Conservation (phyloP, 371 early-diverging fungal genomes). For the Amoeboradix gromovi region DNA sequence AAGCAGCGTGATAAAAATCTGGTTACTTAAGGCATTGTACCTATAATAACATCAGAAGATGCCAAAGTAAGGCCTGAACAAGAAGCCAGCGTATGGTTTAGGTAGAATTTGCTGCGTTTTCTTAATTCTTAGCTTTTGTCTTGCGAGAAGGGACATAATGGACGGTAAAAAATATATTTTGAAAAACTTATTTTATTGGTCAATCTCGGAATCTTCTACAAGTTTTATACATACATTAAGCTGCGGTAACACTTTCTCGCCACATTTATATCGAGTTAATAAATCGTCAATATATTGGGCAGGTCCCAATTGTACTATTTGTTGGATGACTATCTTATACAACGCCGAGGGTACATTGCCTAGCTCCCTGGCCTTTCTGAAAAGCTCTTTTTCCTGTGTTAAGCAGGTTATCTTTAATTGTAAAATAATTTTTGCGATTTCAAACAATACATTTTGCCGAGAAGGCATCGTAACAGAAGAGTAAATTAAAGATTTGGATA, state of each 20-base stretch:
- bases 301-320: not conserved
- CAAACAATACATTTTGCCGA: not conserved
- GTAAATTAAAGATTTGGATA: not conserved
- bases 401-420: not conserved
- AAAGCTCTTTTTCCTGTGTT: not conserved
- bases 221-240: not conserved
- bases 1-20: too few relatives aligned
- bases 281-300: not conserved
- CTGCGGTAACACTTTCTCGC: not conserved
- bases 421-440: not conserved
- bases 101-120: too few relatives aligned
- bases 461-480: not conserved
- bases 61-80: too few relatives aligned
- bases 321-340: not conserved
- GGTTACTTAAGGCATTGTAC: too few relatives aligned
- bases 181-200: too few relatives aligned
- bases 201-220: not conserved
- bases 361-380: not conserved
- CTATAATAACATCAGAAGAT: too few relatives aligned
- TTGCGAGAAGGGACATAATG: too few relatives aligned
- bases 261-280: not conserved
- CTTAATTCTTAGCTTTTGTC: too few relatives aligned
- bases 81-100: too few relatives aligned
- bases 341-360: not conserved
- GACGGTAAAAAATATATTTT: too few relatives aligned